Conservation (phyloP, 139 green algal genomes). For the Zygnema circumcarinatum region DNA sequence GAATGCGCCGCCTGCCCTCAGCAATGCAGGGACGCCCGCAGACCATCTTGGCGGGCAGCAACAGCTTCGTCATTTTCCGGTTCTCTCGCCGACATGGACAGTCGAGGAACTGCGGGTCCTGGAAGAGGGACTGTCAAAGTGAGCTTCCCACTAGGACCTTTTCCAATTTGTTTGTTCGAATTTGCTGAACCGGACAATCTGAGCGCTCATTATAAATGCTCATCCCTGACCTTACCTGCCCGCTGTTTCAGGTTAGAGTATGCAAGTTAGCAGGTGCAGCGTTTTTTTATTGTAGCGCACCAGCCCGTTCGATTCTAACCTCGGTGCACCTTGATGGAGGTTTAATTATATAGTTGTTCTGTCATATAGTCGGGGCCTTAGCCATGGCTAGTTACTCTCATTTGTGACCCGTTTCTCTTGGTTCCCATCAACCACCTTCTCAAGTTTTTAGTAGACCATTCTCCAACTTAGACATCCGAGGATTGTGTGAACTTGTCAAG, state of each 20-base stretch:
- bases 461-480: no score
- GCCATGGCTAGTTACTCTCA: no score
- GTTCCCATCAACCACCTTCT: no score
- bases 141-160: neutral
- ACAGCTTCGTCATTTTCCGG: constrained; percentile 40
- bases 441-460: no score
- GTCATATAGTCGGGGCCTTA: no score
- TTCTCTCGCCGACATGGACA: constrained; percentile 64
- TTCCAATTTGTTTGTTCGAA: neutral
- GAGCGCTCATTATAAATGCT: neutral
- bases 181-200: neutral
- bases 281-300: no score
- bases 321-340: no score
- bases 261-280: no score
- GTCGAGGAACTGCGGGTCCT: constrained; percentile 70
- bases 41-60: neutral
- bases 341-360: no score
- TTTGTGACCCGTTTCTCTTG: no score
- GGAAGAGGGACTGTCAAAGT: constrained; percentile 66
- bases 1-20: neutral
- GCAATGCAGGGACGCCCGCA: neutral
- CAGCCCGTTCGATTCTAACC: no score
- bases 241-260: neutral
- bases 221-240: neutral
- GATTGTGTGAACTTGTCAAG: no score